Evolutionary conservation across 768 basidiomycete species (phyloP).

Genomic region (Psilocybe tampanensis): DNA sequence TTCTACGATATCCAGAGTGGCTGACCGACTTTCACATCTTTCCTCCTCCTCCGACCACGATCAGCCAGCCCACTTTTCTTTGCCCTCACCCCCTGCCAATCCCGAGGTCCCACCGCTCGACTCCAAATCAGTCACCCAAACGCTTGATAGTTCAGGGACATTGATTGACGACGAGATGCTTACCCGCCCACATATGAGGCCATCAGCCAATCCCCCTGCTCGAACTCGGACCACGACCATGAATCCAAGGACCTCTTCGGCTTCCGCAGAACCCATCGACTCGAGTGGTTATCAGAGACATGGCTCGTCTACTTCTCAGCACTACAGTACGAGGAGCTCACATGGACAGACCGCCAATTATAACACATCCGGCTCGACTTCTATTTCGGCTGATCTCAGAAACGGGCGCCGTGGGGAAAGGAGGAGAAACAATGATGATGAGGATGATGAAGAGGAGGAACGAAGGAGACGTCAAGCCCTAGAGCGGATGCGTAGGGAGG

Average conservation of each 20-base stretch:
- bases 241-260: conserved; percentile 2
- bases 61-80: neutral
- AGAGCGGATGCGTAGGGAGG: conserved; percentile 13
- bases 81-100: neutral
- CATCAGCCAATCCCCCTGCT: neutral
- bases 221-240: neutral
- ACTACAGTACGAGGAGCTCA: conserved; percentile 1
- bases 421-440: conserved; percentile 33
- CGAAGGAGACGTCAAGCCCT: conserved; percentile 11
- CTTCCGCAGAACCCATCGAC: conserved; percentile 5
- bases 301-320: conserved; percentile 5
- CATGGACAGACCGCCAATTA: neutral
- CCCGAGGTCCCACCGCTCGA: neutral
- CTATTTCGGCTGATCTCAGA: conserved; percentile 19
- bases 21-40: neutral
- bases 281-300: conserved; percentile 2
- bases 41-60: neutral
- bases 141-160: neutral
- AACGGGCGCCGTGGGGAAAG: conserved; percentile 18
- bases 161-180: conserved; percentile 1
- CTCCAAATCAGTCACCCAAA: neutral
- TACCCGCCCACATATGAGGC: neutral
- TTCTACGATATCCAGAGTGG: neutral
- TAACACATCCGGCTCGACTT: neutral
- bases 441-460: conserved; percentile 35